These are phyloP conservation scores for Populus ilicifolia DNA, from an alignment of 345 rosid genomes.

Conservation along the genomic window DNA sequence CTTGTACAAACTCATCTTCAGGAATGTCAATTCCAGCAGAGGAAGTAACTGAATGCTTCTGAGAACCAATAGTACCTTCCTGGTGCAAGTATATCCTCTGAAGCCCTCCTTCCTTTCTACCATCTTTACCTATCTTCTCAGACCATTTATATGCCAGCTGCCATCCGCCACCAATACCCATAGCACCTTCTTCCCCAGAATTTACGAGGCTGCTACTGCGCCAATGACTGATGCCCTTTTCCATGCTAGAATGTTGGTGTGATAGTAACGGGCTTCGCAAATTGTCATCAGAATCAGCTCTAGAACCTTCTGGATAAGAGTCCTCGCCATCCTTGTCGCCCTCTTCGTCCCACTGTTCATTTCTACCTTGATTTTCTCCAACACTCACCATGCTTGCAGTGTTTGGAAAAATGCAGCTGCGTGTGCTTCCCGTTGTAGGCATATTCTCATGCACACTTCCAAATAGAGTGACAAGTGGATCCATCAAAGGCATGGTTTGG, in stretches of 20 bases:
- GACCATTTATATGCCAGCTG: constrained; percentile 36
- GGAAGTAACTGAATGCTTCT: constrained; percentile 28
- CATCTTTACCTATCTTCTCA: constrained; percentile 27
- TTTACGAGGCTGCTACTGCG: constrained; percentile 17
- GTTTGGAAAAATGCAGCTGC: constrained; percentile 23
- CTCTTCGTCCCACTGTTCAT: constrained; percentile 31
- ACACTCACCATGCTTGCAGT: constrained; percentile 33
- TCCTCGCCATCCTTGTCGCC: constrained; percentile 19
- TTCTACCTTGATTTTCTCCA: constrained; percentile 14
- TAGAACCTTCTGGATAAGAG: constrained; percentile 5
- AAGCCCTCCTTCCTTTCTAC: constrained; percentile 29
- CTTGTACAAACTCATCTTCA: constrained; percentile 25
- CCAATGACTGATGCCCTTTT: constrained; percentile 10
- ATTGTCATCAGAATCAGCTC: constrained; percentile 23
- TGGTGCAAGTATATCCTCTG: constrained; percentile 39
- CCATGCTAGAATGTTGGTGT: constrained; percentile 11
- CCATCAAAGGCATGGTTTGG: constrained; percentile 31
- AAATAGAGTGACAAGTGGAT: constrained; percentile 43
- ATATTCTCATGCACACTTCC: constrained; percentile 43
- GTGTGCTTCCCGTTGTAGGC: constrained; percentile 27
- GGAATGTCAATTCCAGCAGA: constrained; percentile 8
- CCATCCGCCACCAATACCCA: constrained; percentile 48
- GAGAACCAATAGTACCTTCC: constrained; percentile 21
- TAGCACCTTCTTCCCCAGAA: constrained; percentile 17
- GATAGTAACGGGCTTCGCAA: constrained; percentile 34